phyloP scores from a whole-genome alignment of 306 rosid genomes.

The Hippophae gyantsensis region DNA sequence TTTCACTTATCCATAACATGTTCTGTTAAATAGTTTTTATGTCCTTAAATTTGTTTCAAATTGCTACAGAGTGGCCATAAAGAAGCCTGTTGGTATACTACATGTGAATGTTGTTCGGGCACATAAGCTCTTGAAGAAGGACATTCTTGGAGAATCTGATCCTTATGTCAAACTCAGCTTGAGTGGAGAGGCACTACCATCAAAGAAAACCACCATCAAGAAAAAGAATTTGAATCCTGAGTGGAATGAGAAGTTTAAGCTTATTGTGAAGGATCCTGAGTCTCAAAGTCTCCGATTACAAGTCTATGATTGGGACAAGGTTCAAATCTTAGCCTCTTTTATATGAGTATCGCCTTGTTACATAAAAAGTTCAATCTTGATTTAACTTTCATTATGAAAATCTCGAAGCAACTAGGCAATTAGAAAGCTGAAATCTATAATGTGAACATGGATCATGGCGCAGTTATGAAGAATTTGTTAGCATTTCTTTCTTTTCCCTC shows the following conservation, averaged over 20 bases:
- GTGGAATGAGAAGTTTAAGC: slow-evolving; percentile 87
- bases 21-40: not conserved
- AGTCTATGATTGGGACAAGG: slow-evolving; percentile 97
- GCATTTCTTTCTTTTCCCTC: slow-evolving; percentile 8
- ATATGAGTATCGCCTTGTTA: too few relatives aligned
- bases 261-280: slow-evolving; percentile 64
- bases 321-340: slow-evolving; percentile 18
- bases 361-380: too few relatives aligned
- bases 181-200: slow-evolving; percentile 55
- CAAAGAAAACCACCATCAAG: slow-evolving; percentile 75
- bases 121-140: slow-evolving; percentile 73
- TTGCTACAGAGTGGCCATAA: slow-evolving; percentile 40
- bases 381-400: too few relatives aligned
- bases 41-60: not conserved
- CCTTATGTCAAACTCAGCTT: slow-evolving; percentile 81
- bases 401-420: too few relatives aligned
- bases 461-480: not conserved
- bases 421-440: too few relatives aligned
- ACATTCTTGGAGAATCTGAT: slow-evolving; percentile 81
- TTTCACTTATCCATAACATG: too few relatives aligned
- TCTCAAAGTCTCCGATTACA: slow-evolving; percentile 72
- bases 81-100: slow-evolving; percentile 89
- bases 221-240: slow-evolving; percentile 73
- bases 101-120: slow-evolving; percentile 83
- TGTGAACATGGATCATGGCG: too few relatives aligned